Evolutionary conservation across 805 yeast species (phyloP), one percentile per base, ranked within the genome.

Genomic region (Isabelozyma rhagii): DNA sequence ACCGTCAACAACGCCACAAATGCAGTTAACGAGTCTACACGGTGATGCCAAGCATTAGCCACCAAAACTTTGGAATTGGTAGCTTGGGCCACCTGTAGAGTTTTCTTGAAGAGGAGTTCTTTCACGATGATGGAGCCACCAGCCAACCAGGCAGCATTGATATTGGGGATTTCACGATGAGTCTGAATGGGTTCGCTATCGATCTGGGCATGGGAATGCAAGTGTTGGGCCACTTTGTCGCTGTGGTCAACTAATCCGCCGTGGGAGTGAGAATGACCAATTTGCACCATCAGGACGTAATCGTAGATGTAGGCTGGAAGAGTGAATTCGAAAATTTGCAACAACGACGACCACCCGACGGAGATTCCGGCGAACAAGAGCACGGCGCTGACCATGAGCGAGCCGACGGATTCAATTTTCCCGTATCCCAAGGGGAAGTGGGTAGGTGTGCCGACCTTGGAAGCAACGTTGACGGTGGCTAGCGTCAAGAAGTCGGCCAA

Each of bases 21-120:
- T 0, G 97, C 89, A 0, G 98, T 96, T 58, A 94, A 66, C 0
- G 96, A 87, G 63, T 94, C 99, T 9, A 93, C 94, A 54, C 99
- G 79, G 64, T 94, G 99, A 66, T 94, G 99, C 98, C 99, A 94
- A 3, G 99, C 99, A 63, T 94, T 94, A 4, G 99, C 99, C 45
- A 89, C 83, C 44, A 94, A 76, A 3, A 94, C 98, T 54, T 90
- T 89, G 0, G 97, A 90, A 62, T 89, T 87, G 28, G 89, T 80
- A 52, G 79, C 74, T 45, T 76, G 74, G 1, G 97, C 99, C 18
- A 94, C 83, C 52, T 83, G 82, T 68, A 85, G 79, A 0, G 99
- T 94, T 10, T 89, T 87, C 51, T 82, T 82, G 69, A 82, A 94
- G 41, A 94, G 81, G 80, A 96, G 82, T 67, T 94, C 99, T 63